Conservation (phyloP, 805 yeast species). For the Candida broadrunensis region DNA sequence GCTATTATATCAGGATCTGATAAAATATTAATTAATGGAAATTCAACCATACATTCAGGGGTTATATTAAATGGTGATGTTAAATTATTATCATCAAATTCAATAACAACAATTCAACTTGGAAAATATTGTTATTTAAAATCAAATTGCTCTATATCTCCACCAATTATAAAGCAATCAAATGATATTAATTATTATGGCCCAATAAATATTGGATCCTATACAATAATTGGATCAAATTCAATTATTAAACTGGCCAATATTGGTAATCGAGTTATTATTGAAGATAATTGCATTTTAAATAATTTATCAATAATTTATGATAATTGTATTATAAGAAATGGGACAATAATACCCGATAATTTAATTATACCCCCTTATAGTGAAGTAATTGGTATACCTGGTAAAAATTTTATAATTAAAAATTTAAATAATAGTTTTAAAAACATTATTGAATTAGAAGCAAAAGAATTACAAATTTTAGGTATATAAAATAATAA, state of each 20-base stretch:
- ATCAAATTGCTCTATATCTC: slow-evolving; percentile 17
- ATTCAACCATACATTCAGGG: slow-evolving; percentile 39
- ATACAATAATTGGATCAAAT: slow-evolving; percentile 37
- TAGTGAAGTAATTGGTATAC: slow-evolving; percentile 41
- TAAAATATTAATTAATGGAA: slow-evolving; percentile 44
- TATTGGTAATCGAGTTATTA: slow-evolving; percentile 48
- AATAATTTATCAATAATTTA: slow-evolving; percentile 38
- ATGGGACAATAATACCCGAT: slow-evolving; percentile 40
- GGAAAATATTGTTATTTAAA: slow-evolving; percentile 48
- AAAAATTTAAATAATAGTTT: slow-evolving; percentile 26
- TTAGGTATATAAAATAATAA: slow-evolving; percentile 9
- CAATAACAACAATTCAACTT: slow-evolving; percentile 29
- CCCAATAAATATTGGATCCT: slow-evolving; percentile 45
- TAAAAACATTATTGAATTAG: slow-evolving; percentile 33
- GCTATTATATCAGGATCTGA: slow-evolving; percentile 44
- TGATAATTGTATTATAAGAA: slow-evolving; percentile 50
- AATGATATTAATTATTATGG: slow-evolving; percentile 9
- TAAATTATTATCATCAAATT: slow-evolving; percentile 3
- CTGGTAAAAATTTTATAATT: slow-evolving; percentile 29
- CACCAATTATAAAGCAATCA: slow-evolving; percentile 9
- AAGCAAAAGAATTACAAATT: slow-evolving; percentile 26
- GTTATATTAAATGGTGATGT: slow-evolving; percentile 36
- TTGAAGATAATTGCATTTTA: slow-evolving; percentile 41
- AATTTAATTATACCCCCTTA: slow-evolving; percentile 51
- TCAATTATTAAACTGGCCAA: slow-evolving; percentile 30